Percentiles rank a stretch among this genome's conserved stretches.
Evolutionary conservation across 2,329 filamentous ascomycete species (phyloP).

Genomic region (Curvularia lunata): DNA sequence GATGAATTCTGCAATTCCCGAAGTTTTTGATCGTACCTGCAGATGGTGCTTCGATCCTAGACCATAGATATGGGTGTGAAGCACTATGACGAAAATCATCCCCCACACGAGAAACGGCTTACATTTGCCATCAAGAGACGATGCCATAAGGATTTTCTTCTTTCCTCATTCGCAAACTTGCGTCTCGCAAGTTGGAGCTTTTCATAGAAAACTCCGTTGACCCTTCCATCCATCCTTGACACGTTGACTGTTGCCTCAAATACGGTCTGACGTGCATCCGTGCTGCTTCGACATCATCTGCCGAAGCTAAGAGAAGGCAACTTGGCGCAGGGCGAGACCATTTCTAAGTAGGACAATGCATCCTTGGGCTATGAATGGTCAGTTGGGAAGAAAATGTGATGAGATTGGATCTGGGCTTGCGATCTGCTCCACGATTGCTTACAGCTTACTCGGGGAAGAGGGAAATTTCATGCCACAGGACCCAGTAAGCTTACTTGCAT

Average conservation of each 20-base stretch:
- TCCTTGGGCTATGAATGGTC: constrained; percentile 7
- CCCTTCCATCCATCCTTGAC: neutral
- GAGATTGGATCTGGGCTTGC: constrained; percentile 1
- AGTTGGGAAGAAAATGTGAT: constrained; percentile 1
- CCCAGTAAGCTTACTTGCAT: constrained; percentile 23
- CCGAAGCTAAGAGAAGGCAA: neutral
- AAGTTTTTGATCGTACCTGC: neutral
- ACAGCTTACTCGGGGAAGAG: constrained; percentile 10
- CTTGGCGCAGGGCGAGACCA: neutral
- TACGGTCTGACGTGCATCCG: constrained; percentile 14
- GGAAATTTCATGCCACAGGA: constrained; percentile 11
- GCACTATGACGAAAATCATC: neutral
- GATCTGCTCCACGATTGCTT: constrained; percentile 3
- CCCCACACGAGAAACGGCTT: neutral
- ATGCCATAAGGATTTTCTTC: neutral
- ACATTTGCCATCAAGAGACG: neutral
- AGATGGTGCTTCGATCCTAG: neutral
- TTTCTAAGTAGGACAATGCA: neutral
- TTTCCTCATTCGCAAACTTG: neutral
- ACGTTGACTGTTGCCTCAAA: neutral
- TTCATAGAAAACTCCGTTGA: neutral
- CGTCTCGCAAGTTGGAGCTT: neutral
- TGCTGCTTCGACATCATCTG: neutral
- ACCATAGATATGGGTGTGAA: neutral
- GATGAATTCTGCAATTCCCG: neutral